Base-by-base conservation (phyloP, 305 asterid species). In the Andrographis paniculata region DNA sequence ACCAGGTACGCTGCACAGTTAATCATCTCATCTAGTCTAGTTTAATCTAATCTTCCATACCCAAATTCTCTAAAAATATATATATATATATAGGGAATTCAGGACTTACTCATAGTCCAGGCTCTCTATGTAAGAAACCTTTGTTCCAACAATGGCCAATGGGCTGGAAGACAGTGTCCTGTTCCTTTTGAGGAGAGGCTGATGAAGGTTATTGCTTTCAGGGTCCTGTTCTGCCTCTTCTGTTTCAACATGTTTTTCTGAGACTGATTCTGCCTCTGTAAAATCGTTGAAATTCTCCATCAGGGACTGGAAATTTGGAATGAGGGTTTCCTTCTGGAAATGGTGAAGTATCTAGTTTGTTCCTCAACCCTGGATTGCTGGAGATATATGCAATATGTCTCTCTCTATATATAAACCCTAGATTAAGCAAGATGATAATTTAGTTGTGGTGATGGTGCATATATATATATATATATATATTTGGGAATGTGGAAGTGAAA, bases 91-190 rank as follows among this genome's bases (percentile, higher is more conserved):
- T 13, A 10, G n/a, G n/a, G n/a, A n/a, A n/a, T n/a, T n/a, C 20
- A 14, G 7, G 8, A 2, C 88, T 82, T 79, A 84, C 97, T 88
- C 97, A 17, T 84, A 88, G 37, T 88, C 95, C 63, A 88, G 73
- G 80, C 97, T 88, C 73, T 88, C 97, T 3, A 88, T 79, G 37
- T 82, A 69, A 21, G 97, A 77, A 66, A 84, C 97, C 66, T 88
- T 84, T 60, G 97, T 64, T 38, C 97, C 97, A 55, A 88, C 76
- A 55, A 88, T 77, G 67, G 97, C 95, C 20, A 84, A 59, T 40
- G 79, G 94, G 48, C 27, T 66, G 20, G 91, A 75, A 1, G 97
- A 82, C 20, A 88, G 91, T 1, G 94, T 77, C 31, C 64, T 63
- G 70, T 62, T 74, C 66, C 85, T 70, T 62, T 79, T 84, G 73